Evolutionary conservation across 257 asterid species (phyloP).

Genomic region (Thymus mandschuricus): DNA sequence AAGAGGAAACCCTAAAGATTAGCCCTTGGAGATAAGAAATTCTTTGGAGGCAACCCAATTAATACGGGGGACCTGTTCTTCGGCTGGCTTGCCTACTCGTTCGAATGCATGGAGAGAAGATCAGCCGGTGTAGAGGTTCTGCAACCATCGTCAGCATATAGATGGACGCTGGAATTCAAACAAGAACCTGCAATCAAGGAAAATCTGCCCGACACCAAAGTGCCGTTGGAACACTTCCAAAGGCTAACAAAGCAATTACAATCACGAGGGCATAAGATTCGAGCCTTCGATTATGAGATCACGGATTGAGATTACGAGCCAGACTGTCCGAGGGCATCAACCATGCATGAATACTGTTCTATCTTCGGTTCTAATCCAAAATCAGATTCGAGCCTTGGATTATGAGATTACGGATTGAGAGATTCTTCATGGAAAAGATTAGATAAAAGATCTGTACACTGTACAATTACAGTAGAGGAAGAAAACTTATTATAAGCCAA

Average conservation of each 20-base stretch:
- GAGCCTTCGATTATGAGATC: not conserved
- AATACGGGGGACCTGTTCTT: not conserved
- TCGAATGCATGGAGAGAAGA: too few relatives aligned
- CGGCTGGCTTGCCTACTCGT: too few relatives aligned
- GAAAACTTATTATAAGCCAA: too few relatives aligned
- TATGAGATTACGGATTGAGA: not conserved
- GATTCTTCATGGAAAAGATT: slow-evolving; percentile 2
- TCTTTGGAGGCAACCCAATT: slow-evolving; percentile 31
- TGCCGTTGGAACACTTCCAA: slow-evolving; percentile 30
- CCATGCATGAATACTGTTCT: too few relatives aligned
- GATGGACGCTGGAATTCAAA: slow-evolving; percentile 42
- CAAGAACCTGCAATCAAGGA: slow-evolving; percentile 38
- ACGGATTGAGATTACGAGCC: not conserved
- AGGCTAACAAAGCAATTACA: slow-evolving; percentile 22
- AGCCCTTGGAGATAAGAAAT: slow-evolving; percentile 44
- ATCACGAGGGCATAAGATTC: not conserved
- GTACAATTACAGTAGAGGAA: too few relatives aligned
- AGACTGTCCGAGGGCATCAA: too few relatives aligned
- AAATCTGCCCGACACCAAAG: slow-evolving; percentile 31
- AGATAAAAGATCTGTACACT: not conserved
- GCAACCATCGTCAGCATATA: slow-evolving; percentile 33
- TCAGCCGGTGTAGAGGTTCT: slow-evolving; percentile 38
- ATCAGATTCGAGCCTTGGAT: too few relatives aligned
- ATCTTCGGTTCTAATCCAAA: too few relatives aligned
- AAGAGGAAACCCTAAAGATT: slow-evolving; percentile 32